Evolutionary conservation across 169 alveolate species (phyloP).

Genomic region (Theileria equi): DNA sequence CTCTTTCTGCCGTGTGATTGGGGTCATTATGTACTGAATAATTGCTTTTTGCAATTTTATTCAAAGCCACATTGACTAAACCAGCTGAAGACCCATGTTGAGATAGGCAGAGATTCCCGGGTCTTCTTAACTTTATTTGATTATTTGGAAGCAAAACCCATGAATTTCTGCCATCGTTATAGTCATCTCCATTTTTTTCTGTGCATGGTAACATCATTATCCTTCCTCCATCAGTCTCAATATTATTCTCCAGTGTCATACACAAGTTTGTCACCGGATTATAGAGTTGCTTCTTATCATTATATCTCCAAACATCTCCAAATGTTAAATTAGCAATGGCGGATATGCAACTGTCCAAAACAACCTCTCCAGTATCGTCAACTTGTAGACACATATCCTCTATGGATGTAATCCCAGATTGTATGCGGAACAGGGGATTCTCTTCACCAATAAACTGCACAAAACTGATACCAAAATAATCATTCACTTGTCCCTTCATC

Average conservation of each 20-base stretch:
- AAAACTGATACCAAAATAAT: conserved; percentile 82
- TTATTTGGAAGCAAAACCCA: conserved; percentile 85
- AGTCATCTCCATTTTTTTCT: conserved; percentile 16
- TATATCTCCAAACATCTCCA: conserved; percentile 73
- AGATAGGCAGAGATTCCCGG: conserved; percentile 84
- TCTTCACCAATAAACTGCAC: conserved; percentile 81
- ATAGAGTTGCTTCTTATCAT: conserved; percentile 57
- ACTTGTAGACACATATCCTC: conserved; percentile 76
- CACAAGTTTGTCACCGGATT: conserved; percentile 73
- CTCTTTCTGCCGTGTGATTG: conserved; percentile 68
- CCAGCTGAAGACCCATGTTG: conserved; percentile 85
- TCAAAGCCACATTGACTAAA: conserved; percentile 78
- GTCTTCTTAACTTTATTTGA: conserved; percentile 81
- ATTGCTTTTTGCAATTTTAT: conserved; percentile 72
- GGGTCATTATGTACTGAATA: conserved; percentile 69
- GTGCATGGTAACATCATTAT: conserved; percentile 60
- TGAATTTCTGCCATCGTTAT: conserved; percentile 69
- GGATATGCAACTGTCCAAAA: conserved; percentile 70
- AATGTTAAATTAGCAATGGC: conserved; percentile 69
- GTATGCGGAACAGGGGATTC: conserved; percentile 80
- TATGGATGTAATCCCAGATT: conserved; percentile 83
- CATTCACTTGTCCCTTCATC: conserved; percentile 79
- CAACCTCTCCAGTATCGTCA: conserved; percentile 72
- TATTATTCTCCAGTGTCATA: conserved; percentile 73
- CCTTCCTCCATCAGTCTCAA: conserved; percentile 77